Conservation (phyloP, 768 basidiomycete species). For the Filobasidium floriforme region DNA sequence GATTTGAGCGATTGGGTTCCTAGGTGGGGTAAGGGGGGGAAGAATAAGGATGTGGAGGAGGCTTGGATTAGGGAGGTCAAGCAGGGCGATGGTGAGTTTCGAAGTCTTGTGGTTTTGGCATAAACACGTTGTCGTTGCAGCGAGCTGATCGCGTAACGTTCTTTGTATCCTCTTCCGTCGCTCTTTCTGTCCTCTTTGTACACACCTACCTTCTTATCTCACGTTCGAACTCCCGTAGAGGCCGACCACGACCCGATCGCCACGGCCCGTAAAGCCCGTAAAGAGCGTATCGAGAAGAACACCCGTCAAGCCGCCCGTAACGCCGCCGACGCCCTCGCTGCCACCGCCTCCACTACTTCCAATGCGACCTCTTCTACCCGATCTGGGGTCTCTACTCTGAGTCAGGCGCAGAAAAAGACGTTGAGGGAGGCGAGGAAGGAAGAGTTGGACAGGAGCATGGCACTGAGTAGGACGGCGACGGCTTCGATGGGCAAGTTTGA, state of each 20-base stretch:
- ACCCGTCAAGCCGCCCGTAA: conserved; percentile 68
- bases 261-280: conserved; percentile 67
- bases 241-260: conserved; percentile 72
- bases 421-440: conserved; percentile 55
- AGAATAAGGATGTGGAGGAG: conserved; percentile 75
- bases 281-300: conserved; percentile 75
- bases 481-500: conserved; percentile 93
- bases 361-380: conserved; percentile 5
- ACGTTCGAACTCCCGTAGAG: conserved; percentile 49
- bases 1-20: conserved; percentile 87
- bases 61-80: conserved; percentile 93
- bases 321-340: conserved; percentile 54
- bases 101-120: too few relatives aligned
- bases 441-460: conserved; percentile 68
- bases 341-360: conserved; percentile 16
- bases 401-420: conserved; percentile 28
- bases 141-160: too few relatives aligned
- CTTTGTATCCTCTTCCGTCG: background rate
- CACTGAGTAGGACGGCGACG: conserved; percentile 70
- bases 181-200: conserved; percentile 35
- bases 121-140: too few relatives aligned
- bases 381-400: conserved; percentile 4
- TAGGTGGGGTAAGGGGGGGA: conserved; percentile 74
- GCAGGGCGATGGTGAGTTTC: conserved; percentile 61
- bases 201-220: background rate